These are phyloP conservation scores for Penicillium dipodomyicola DNA, from an alignment of 495 filamentous ascomycete species.

Conservation along the genomic window DNA sequence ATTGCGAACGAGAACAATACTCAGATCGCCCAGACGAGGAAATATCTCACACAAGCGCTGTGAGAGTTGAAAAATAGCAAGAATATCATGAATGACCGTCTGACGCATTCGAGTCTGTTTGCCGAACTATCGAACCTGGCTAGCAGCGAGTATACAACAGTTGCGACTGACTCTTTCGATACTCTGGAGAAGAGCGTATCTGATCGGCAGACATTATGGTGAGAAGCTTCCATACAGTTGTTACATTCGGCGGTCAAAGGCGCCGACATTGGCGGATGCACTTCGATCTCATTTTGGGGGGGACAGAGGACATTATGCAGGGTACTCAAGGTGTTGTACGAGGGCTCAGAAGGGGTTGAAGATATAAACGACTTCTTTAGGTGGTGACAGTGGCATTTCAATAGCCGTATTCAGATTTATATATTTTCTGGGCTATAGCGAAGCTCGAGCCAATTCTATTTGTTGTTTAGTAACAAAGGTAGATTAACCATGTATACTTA, in stretches of 20 bases:
- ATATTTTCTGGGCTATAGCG: too few species aligned
- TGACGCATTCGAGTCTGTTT: constrained; percentile 12
- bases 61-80: too few species aligned
- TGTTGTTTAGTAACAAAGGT: too few species aligned
- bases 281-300: neutral
- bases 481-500: too few species aligned
- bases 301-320: too few species aligned
- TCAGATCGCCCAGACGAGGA: too few species aligned
- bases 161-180: neutral
- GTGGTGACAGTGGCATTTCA: too few species aligned
- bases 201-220: constrained; percentile 10
- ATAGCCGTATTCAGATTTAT: too few species aligned
- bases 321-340: neutral
- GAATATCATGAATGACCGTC: constrained; percentile 12
- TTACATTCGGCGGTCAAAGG: constrained; percentile 13
- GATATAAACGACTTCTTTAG: too few species aligned
- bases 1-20: too few species aligned
- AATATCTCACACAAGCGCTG: too few species aligned
- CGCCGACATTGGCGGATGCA: constrained; percentile 5
- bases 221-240: constrained; percentile 11
- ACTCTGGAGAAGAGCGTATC: constrained; percentile 2
- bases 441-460: too few species aligned
- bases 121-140: neutral
- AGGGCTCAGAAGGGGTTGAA: neutral
- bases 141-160: neutral